Evolutionary conservation across 441 rosid genomes (phyloP), one percentile per base, ranked within the genome.

Genomic region (Geranium incanum): DNA sequence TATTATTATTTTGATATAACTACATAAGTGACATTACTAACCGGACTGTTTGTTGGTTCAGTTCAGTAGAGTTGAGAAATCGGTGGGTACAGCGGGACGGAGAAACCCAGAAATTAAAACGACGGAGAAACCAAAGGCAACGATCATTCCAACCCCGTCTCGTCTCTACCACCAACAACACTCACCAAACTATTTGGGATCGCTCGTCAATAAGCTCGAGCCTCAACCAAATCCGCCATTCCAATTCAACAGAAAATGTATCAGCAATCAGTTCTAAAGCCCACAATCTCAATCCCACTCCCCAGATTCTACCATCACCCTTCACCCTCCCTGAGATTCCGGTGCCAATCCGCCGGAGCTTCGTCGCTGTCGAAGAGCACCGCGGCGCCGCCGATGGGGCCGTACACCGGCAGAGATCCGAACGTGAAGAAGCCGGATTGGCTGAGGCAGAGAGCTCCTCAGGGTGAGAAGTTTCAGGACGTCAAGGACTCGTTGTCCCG

Each of bases 391-490:
- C 74, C 70, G 76, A 74, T 80, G 85, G 88, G 92, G 6, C 86
- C 89, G 0, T 84, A 75, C 77, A 92, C 97, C 0, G 93, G 96
- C 19, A 87, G 97, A 71, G 96, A 92, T 77, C 96, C 96, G 13
- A 82, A 84, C 62, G 86, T 82, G 77, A 92, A 89, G 85, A 95
- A 89, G 71, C 97, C 99, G 6, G 79, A 69, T 41, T 95, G 98
- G 99, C 70, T 95, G 77, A 81, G 97, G 78, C 97, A 95, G 83
- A 89, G 77, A 78, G 98, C 99, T 59, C 97, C 98, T 5, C 96
- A 90, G 68, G 99, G 98, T 0, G 87, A 83, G 60, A 85, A 80
- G 84, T 95, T 84, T 79, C 84, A 85, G 45, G 87, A 90, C 68
- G 96, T 95, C 19, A 95, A 95, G 68, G 81, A 85, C 3, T 84